phyloP scores from a whole-genome alignment of 1,284 basidiomycete species.

The Coniophora puteana region DNA sequence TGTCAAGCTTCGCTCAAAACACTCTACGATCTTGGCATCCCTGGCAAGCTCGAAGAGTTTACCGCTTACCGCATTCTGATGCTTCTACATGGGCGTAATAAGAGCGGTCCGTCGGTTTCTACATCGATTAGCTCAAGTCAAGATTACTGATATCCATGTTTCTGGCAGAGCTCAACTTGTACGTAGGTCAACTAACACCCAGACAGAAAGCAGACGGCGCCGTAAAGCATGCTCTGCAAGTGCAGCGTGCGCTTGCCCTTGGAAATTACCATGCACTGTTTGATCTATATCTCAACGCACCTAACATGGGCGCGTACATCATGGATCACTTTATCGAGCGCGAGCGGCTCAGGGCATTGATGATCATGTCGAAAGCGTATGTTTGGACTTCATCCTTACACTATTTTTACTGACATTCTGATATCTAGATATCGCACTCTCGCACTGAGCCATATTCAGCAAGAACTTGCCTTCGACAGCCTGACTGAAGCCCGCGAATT shows the following conservation, averaged over 20 bases:
- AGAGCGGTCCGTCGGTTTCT: constrained; percentile 65
- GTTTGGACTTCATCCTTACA: constrained; percentile 25
- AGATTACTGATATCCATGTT: constrained; percentile 12
- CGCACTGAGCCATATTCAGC: constrained; percentile 73
- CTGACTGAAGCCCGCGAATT: constrained; percentile 67
- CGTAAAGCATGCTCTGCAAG: constrained; percentile 86
- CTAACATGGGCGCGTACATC: constrained; percentile 98
- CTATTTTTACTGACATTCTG: constrained; percentile 7
- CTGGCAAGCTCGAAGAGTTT: constrained; percentile 92
- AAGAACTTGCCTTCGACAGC: constrained; percentile 83
- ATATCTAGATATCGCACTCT: constrained; percentile 71
- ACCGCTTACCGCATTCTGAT: constrained; percentile 97
- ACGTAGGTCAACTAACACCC: constrained; percentile 93
- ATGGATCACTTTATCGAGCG: constrained; percentile 98
- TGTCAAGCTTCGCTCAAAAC: constrained; percentile 91
- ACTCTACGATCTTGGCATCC: constrained; percentile 90
- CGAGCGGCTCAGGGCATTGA: constrained; percentile 84
- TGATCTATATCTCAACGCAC: constrained; percentile 78
- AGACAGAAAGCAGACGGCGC: constrained; percentile 79
- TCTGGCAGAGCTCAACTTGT: constrained; percentile 83
- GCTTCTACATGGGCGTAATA: constrained; percentile 91
- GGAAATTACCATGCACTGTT: constrained; percentile 96
- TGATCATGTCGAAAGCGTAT: constrained; percentile 90
- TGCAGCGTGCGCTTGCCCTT: constrained; percentile 85
- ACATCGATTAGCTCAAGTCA: neutral